Base-by-base conservation (phyloP, 352 stramenopile species). In the Pythium biforme region DNA sequence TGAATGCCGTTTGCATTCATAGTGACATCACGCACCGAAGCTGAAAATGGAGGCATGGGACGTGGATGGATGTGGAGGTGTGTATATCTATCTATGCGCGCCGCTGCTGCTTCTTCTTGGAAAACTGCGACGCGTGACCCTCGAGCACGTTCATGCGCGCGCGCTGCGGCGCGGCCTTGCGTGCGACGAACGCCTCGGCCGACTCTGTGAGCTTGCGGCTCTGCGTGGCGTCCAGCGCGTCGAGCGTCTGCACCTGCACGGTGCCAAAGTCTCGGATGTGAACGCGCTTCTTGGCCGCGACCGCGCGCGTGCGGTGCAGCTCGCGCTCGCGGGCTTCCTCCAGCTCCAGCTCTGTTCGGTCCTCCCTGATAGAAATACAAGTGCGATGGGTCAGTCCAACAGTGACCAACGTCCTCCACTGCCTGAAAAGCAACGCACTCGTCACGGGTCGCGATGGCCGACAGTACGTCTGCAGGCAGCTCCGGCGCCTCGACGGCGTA, bases 241-340 rank as follows among this genome's bases (percentile, higher is more conserved):
- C 74, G 31, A 89, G 70, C 22, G 82, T 92, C 70, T 89, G 79
- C 65, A 92, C 82, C 27, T 89, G 64, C 52, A 94, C 79, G 55
- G 78, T 79, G 45, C 79, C 84, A 45, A 94, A 94, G 57, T 90
- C 73, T 33, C 81, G 76, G 60, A 83, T 85, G 68, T 94, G 84
- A 29, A 59, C 83, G 50, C 62, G 59, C 68, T 89, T 86, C 69
- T 62, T 67, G n/a, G 58, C 47, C 1, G 62, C 55, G 15, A 49
- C 56, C 2, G 50, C 58, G 37, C 55, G 63, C 55, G 69, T 75
- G 33, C 63, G 63, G n/a, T 31, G 41, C 7, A 54, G 61, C 27
- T 56, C 37, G 37, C 37, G 55, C 61, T 73, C 43, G 22, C 61
- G 68, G 11, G 31, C 64, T 4, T 62, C 59, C 27, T 88, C 75